Percentiles rank a stretch among this genome's conserved stretches.
These are phyloP conservation scores for Suillus variegatus DNA, from an alignment of 768 basidiomycete genomes.

Conservation along the genomic window DNA sequence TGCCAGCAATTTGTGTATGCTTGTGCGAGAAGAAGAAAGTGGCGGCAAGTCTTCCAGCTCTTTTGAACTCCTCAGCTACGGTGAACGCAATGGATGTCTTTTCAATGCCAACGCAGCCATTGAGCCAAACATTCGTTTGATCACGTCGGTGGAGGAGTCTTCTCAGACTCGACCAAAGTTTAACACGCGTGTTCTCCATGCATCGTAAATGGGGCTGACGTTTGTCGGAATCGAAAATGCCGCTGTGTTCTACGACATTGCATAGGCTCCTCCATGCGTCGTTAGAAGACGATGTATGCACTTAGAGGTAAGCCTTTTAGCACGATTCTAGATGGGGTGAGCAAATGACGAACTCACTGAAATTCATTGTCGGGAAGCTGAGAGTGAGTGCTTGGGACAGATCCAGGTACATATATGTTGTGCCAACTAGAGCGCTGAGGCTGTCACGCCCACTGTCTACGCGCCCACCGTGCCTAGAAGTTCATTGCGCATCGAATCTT, in stretches of 20 bases:
- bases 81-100: background rate
- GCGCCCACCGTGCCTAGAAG: background rate
- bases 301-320: background rate
- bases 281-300: background rate
- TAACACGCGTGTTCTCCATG: background rate
- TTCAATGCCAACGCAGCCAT: background rate
- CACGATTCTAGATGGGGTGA: too few relatives aligned
- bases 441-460: background rate
- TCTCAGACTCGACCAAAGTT: background rate
- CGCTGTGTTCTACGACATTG: background rate
- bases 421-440: background rate
- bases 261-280: background rate
- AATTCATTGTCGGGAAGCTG: background rate
- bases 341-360: background rate
- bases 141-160: background rate
- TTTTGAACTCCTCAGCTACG: background rate
- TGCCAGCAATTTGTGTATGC: slow-evolving; percentile 1
- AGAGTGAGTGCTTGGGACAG: background rate
- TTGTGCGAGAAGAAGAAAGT: slow-evolving; percentile 20
- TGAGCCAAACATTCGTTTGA: background rate
- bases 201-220: background rate
- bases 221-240: background rate
- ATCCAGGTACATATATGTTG: background rate
- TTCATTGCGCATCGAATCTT: background rate
- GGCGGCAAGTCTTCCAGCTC: slow-evolving; percentile 17